phyloP scores from a whole-genome alignment of 2,329 filamentous ascomycete genomes.

The Aspergillus quadrilineatus region DNA sequence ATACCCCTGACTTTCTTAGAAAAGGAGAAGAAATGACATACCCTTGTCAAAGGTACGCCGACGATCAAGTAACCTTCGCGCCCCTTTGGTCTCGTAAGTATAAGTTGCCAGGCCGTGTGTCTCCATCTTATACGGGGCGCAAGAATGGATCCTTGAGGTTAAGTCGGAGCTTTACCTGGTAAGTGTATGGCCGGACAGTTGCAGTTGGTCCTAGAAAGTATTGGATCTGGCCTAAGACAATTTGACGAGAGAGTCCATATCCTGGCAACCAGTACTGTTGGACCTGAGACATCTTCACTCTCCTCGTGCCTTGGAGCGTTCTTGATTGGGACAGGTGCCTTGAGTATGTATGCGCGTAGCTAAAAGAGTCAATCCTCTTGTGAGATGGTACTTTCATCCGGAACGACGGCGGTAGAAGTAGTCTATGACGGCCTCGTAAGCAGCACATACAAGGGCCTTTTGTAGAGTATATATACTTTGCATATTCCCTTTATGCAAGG shows the following conservation, averaged over 20 bases:
- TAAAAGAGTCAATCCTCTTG: constrained; percentile 1
- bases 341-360: not conserved
- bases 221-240: constrained; percentile 50
- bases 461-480: constrained; percentile 17
- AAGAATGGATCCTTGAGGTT: constrained; percentile 3
- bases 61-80: constrained; percentile 51
- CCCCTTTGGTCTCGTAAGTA: constrained; percentile 33
- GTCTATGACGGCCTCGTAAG: constrained; percentile 9
- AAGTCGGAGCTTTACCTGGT: constrained; percentile 40
- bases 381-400: constrained; percentile 1
- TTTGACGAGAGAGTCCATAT: constrained; percentile 49
- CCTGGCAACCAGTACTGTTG: constrained; percentile 52
- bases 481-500: constrained; percentile 15
- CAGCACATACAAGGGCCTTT: constrained; percentile 11
- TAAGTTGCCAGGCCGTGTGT: constrained; percentile 25
- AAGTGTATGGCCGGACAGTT: constrained; percentile 48
- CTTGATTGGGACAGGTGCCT: not conserved
- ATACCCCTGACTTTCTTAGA: not conserved
- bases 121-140: constrained; percentile 3
- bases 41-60: constrained; percentile 48
- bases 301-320: not conserved
- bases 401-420: not conserved
- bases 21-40: constrained; percentile 22
- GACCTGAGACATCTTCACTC: constrained; percentile 34
- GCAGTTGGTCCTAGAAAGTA: constrained; percentile 50